These are phyloP conservation scores for Sugiyamaella grinbergsii DNA, from an alignment of 1,139 yeast genomes.

Conservation along the genomic window DNA sequence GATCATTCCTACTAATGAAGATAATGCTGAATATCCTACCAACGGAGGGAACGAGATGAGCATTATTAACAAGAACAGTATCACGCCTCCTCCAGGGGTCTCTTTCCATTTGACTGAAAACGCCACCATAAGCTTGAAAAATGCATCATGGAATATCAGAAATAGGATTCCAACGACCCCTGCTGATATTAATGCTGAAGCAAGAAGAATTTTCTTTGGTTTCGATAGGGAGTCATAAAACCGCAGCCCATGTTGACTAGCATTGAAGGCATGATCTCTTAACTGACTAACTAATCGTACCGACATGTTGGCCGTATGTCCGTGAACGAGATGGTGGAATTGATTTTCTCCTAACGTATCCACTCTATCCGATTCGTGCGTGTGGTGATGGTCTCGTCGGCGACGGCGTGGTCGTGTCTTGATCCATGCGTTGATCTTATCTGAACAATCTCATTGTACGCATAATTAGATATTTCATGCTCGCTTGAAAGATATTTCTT, in stretches of 20 bases:
- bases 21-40: constrained; percentile 74
- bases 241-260: constrained; percentile 5
- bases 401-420: not conserved
- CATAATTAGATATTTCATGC: not conserved
- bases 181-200: constrained; percentile 23
- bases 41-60: constrained; percentile 80
- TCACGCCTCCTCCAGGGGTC: constrained; percentile 53
- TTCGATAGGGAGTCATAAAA: constrained; percentile 16
- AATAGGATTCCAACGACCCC: constrained; percentile 40
- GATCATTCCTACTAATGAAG: constrained; percentile 74
- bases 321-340: too few relatives aligned
- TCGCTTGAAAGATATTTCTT: not conserved
- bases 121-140: constrained; percentile 49
- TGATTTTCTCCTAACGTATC: too few relatives aligned
- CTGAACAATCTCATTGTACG: not conserved
- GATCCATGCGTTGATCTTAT: constrained; percentile 1
- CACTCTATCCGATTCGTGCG: too few relatives aligned
- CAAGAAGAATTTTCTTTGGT: constrained; percentile 17
- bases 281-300: constrained; percentile 9
- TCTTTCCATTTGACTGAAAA: constrained; percentile 52
- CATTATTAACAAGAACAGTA: constrained; percentile 54
- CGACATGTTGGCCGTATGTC: not conserved
- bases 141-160: constrained; percentile 52
- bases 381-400: too few relatives aligned
- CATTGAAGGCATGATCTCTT: constrained; percentile 12